Evolutionary conservation across 805 yeast genomes (phyloP), one percentile per base, ranked within the genome.

Genomic region (Metschnikowia matae): DNA sequence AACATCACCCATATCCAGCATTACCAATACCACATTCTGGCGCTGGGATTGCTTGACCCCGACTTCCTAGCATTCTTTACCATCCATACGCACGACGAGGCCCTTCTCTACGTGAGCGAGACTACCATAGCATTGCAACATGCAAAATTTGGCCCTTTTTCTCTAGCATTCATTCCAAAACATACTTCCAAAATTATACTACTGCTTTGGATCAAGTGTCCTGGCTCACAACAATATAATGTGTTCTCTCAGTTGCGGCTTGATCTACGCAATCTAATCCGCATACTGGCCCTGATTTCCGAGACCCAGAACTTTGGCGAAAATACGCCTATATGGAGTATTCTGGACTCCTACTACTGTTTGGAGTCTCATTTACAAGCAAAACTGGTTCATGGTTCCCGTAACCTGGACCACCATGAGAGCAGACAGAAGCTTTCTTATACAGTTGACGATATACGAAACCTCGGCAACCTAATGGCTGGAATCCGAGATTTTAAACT

Each of bases 91-190:
- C 46, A 41, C 8, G 46, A 43, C 5, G 57, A 44, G 11, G 52
- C 49, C 32, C 54, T 68, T 44, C 44, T 69, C 3, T 69, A 69
- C 50, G 60, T 71, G 29, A 70, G 74, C 51, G 76, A 71, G 50
- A 57, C 66, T 5, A 51, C 60, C 1, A 32, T 38, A 4, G 46
- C 50, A 14, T 56, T 53, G 47, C 46, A 59, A 58, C 57, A 56
- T 39, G 71, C 71, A 11, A 54, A 59, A 38, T 71, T 69, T 48
- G 60, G 62, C n/a, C 57, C 54, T 8, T 47, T 70, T 3, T 45
- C 61, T 11, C 41, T 71, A 4, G 74, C 74, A 1, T 46, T 40
- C 3, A 13, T 49, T 8, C 48, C 49, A 3, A 45, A 35, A 14
- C 40, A 39, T 11, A 39, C 33, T 11, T 48, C 17, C 38, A 38